Evolutionary conservation across 2,329 filamentous ascomycete genomes (phyloP), one percentile per base, ranked within the genome.

Genomic region (Tolypocladium ovalisporum): DNA sequence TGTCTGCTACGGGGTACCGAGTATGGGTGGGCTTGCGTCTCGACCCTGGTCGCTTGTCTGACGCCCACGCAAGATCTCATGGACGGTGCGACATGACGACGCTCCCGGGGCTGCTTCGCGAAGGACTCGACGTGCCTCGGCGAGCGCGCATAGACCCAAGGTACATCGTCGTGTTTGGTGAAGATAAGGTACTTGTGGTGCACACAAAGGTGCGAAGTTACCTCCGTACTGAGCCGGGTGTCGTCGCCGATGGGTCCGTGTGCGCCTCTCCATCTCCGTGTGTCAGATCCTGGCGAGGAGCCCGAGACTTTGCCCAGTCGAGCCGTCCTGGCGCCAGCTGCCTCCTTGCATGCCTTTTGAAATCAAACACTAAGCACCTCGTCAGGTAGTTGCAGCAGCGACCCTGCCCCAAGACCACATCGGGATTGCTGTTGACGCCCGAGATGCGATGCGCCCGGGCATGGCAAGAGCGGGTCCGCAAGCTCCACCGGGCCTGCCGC

Each of bases 401-500:
- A 49, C 4, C 9, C 29, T 52, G 29, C 47, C 35, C 47, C 29
- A n/a, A 34, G 29, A 4, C 29, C 24, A 49, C 27, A 8, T 29
- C 44, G 5, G 27, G 19, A 6, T 19, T 32, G 44, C 44, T 34
- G 47, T 17, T 44, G 44, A 49, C 27, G 27, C 27, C 15, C 44
- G 29, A 34, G 29, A 6, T 13, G 17, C 4, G 8, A 32, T 49
- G 27, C 27, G 29, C n/a, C 39, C 53, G 40, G 32, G 34, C 24
- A 34, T 29, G 54, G 54, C 17, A 44, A 52, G 56, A 60, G 60
- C 60, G 65, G 65, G 64, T 61, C 65, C 63, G 63, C 64, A 52
- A 67, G 42, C 47, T 57, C 58, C 63, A 65, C 64, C 65, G 63
- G 63, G 37, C 59, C 64, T 66, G 61, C 56, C 37, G 56, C 42